These are phyloP conservation scores for Hymenotorrendiella dingleyae DNA, from an alignment of 2,329 filamentous ascomycete genomes.

Conservation along the genomic window DNA sequence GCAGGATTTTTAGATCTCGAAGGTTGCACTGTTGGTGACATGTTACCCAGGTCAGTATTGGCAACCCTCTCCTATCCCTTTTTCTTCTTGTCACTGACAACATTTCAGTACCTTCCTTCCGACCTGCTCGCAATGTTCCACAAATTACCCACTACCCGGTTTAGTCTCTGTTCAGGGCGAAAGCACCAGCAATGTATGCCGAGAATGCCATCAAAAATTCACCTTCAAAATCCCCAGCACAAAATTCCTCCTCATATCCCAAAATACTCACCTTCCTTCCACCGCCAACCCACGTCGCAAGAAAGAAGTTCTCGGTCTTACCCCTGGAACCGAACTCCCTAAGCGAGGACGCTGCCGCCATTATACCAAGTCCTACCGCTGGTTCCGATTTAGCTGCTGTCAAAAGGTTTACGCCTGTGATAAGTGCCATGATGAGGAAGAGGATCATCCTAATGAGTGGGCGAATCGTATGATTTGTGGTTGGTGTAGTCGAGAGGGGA, in stretches of 20 bases:
- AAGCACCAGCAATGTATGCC: slow-evolving; percentile 66
- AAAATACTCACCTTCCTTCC: slow-evolving; percentile 34
- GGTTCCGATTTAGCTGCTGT: slow-evolving; percentile 63
- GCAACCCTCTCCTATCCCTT: not conserved
- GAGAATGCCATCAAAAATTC: slow-evolving; percentile 75
- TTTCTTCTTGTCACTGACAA: not conserved
- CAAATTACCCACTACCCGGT: slow-evolving; percentile 52
- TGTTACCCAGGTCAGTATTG: slow-evolving; percentile 62
- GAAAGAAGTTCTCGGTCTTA: slow-evolving; percentile 50
- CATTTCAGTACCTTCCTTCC: slow-evolving; percentile 64
- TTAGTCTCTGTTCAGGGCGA: slow-evolving; percentile 70
- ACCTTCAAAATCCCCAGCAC: slow-evolving; percentile 73
- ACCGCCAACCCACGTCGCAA: slow-evolving; percentile 38
- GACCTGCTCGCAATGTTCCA: slow-evolving; percentile 72
- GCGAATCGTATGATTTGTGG: slow-evolving; percentile 81
- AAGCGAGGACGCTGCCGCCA: slow-evolving; percentile 49
- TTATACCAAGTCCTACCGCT: slow-evolving; percentile 54
- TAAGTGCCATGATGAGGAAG: slow-evolving; percentile 67
- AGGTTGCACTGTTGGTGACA: slow-evolving; percentile 67
- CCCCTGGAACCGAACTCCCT: slow-evolving; percentile 51
- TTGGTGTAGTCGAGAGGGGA: slow-evolving; percentile 74
- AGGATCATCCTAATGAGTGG: slow-evolving; percentile 72
- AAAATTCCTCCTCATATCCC: slow-evolving; percentile 68
- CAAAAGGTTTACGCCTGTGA: slow-evolving; percentile 55
- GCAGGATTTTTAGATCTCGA: slow-evolving; percentile 74